Evolutionary conservation across 2,329 filamentous ascomycete genomes (phyloP).

Genomic region (Paracamarosporium sp.): DNA sequence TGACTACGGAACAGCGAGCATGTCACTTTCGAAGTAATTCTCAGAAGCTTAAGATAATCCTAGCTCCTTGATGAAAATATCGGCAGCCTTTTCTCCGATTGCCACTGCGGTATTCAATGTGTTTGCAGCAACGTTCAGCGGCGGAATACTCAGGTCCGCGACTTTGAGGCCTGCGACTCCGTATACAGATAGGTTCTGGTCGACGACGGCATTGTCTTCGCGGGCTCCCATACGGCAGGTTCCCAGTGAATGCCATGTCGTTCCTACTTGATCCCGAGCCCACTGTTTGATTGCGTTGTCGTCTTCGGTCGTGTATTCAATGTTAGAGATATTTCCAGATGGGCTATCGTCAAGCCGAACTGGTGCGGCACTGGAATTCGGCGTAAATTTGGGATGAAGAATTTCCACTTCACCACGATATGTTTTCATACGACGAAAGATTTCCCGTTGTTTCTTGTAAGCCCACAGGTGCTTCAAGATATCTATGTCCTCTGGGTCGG

Average conservation of each 20-base stretch:
- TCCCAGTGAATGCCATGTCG: constrained; percentile 47
- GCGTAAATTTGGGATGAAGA: constrained; percentile 47
- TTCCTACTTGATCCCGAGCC: constrained; percentile 47
- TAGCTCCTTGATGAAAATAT: constrained; percentile 42
- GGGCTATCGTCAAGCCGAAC: constrained; percentile 38
- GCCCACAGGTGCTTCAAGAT: constrained; percentile 66
- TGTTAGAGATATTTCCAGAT: constrained; percentile 41
- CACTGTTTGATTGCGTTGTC: constrained; percentile 55
- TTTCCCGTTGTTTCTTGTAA: constrained; percentile 71
- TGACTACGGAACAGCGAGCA: no score
- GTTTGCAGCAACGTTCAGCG: constrained; percentile 24
- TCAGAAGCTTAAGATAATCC: no score
- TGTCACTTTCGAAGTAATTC: no score
- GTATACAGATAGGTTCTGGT: constrained; percentile 23
- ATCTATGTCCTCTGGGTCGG: constrained; percentile 63
- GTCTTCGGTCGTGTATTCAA: constrained; percentile 58
- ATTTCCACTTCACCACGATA: constrained; percentile 54
- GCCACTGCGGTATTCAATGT: constrained; percentile 34
- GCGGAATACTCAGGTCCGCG: constrained; percentile 28
- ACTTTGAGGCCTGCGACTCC: constrained; percentile 29
- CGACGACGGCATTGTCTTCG: constrained; percentile 31
- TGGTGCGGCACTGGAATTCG: constrained; percentile 54
- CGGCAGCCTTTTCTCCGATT: constrained; percentile 27
- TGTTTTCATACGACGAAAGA: constrained; percentile 61
- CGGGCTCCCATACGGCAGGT: constrained; percentile 36